Base-by-base conservation (phyloP, 2,329 filamentous ascomycete genomes). In the Aspergillus sp. region DNA sequence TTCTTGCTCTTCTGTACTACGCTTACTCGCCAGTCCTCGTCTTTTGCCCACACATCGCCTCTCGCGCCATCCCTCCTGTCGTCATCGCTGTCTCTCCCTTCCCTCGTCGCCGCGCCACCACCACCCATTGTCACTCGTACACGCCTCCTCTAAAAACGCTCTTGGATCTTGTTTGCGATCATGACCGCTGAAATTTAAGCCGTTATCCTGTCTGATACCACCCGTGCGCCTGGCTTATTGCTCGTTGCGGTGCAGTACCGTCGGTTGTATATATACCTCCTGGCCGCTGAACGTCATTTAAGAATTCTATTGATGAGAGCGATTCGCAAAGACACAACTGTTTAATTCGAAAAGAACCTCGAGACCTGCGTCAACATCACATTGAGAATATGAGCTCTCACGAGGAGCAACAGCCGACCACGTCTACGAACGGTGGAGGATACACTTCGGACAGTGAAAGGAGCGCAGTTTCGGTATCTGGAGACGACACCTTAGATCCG, bases 401-500 rank as follows among this genome's bases (percentile, higher is more conserved):
- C 19, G 35, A 12, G 36, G 36, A 28, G 19, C 19, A 39, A 27
- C 36, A 39, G 36, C 27, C 52, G 8, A 29, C 27, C 19, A 39
- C 48, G 30, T 19, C 19, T 19, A 1, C 19, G 19, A 19, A 9
- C 30, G 30, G 30, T 34, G 50, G 49, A 26, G 49, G 51, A 10
- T 52, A 49, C 26, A 46, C 44, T 10, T 48, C 45, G 33, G 49
- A 53, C 34, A 48, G 44, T 45, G 56, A 57, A 19, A 50, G 52
- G 39, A 48, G 30, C 7, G 42, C 47, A 4, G 48, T 49, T 42
- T 32, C 30, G 6, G 48, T 46, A 28, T 48, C 50, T 9, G 50
- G 54, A 9, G 49, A 56, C n/a, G 12, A 45, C 4, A 45, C 54
- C 7, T 54, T 61, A 7, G 66, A 66, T 41, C 51, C 66, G 7